These are phyloP conservation scores for Rubroboletus satanas DNA, from an alignment of 768 basidiomycete genomes.

Conservation along the genomic window DNA sequence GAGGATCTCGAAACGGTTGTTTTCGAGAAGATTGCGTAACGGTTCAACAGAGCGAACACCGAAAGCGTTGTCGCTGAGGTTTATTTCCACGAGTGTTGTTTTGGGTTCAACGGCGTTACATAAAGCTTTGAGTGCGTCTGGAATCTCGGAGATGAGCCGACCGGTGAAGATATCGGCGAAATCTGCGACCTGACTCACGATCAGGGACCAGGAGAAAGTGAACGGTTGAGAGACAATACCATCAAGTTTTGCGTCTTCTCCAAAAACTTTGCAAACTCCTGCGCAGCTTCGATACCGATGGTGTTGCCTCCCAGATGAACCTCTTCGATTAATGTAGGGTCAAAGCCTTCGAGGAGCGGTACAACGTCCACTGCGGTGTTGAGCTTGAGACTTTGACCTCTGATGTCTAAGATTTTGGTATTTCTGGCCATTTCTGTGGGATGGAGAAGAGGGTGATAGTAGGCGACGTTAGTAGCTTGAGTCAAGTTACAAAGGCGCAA, in stretches of 20 bases:
- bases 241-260: constrained; percentile 62
- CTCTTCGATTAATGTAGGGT: constrained; percentile 71
- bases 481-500: not conserved
- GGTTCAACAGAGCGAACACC: constrained; percentile 93
- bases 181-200: constrained; percentile 72
- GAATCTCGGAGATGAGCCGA: constrained; percentile 93
- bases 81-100: constrained; percentile 76
- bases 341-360: constrained; percentile 62
- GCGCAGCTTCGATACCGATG: constrained; percentile 85
- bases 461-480: not conserved
- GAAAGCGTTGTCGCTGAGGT: constrained; percentile 95
- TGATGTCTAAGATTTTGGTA: constrained; percentile 25
- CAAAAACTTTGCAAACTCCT: constrained; percentile 78
- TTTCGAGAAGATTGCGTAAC: constrained; percentile 83
- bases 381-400: constrained; percentile 58
- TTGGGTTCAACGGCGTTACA: constrained; percentile 84
- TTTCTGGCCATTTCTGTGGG: constrained; percentile 16
- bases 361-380: constrained; percentile 71
- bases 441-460: not conserved
- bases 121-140: constrained; percentile 79
- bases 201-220: not conserved
- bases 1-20: constrained; percentile 76
- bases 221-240: constrained; percentile 37
- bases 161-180: constrained; percentile 98
- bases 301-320: constrained; percentile 94